These are phyloP conservation scores for Suhomyces vadensis DNA, from an alignment of 805 yeast genomes.

Conservation along the genomic window DNA sequence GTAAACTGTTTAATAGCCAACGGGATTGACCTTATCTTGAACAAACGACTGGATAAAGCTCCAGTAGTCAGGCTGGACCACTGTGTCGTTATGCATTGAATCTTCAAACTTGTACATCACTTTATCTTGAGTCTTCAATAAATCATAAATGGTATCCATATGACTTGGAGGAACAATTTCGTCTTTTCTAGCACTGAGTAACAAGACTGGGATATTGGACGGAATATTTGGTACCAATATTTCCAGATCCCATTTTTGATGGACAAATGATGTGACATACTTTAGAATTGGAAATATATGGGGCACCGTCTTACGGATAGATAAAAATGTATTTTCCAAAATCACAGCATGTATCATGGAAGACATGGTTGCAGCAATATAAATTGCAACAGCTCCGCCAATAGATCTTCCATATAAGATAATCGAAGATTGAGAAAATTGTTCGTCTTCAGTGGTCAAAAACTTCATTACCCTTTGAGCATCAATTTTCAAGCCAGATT, in stretches of 20 bases:
- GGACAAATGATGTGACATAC: constrained; percentile 60
- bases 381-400: constrained; percentile 93
- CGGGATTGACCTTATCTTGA: constrained; percentile 42
- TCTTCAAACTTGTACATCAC: constrained; percentile 53
- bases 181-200: constrained; percentile 73
- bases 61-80: constrained; percentile 78
- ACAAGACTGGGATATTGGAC: constrained; percentile 59
- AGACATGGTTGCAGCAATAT: constrained; percentile 65
- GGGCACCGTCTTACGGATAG: constrained; percentile 68
- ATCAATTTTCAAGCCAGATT: constrained; percentile 77
- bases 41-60: constrained; percentile 59
- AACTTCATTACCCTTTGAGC: constrained; percentile 70
- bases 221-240: constrained; percentile 52
- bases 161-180: constrained; percentile 92
- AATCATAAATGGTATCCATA: constrained; percentile 59
- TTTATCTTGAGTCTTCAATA: constrained; percentile 54
- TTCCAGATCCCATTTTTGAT: constrained; percentile 84
- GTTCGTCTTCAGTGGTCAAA: constrained; percentile 51
- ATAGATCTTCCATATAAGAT: constrained; percentile 84
- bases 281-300: constrained; percentile 70
- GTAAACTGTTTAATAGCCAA: constrained; percentile 25
- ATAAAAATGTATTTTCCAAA: constrained; percentile 83
- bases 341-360: constrained; percentile 60
- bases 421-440: constrained; percentile 52
- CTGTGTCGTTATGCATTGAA: constrained; percentile 83